Conservation (phyloP, 495 filamentous ascomycete species). For the Pseudoneurospora amorphoporcata region DNA sequence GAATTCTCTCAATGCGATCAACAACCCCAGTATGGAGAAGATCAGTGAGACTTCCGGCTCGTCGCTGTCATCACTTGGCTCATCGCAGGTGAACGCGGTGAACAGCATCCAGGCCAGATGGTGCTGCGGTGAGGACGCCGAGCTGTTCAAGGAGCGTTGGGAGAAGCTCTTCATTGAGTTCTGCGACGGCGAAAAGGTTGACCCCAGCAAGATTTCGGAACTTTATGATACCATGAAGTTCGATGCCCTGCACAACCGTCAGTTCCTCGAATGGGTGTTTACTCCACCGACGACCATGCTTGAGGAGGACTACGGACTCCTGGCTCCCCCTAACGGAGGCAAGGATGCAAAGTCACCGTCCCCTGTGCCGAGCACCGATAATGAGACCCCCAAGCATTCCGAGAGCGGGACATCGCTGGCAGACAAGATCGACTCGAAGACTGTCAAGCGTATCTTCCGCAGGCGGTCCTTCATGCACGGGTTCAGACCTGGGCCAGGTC, state of each 20-base stretch:
- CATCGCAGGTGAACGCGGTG: conserved; percentile 47
- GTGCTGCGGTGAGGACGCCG: conserved; percentile 93
- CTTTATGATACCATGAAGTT: conserved; percentile 99
- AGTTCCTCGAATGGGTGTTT: conserved; percentile 97
- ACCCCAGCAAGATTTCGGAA: conserved; percentile 96
- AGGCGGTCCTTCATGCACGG: conserved; percentile 40
- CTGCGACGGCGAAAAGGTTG: conserved; percentile 91
- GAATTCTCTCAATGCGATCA: conserved; percentile 46
- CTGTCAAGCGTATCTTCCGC: conserved; percentile 42
- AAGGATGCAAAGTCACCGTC: conserved; percentile 25
- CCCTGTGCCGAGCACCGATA: conserved; percentile 1
- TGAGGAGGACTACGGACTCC: conserved; percentile 48
- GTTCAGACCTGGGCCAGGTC: conserved; percentile 22
- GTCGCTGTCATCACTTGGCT: conserved; percentile 23
- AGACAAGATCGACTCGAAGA: conserved; percentile 24
- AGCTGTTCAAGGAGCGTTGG: conserved; percentile 93
- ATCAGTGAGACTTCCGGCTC: conserved; percentile 5
- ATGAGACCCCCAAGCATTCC: conserved; percentile 12
- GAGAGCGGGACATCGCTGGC: conserved; percentile 21
- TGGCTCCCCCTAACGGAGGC: conserved; percentile 15
- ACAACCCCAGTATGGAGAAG: conserved; percentile 33
- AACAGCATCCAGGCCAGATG: conserved; percentile 74
- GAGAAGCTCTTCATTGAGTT: conserved; percentile 98
- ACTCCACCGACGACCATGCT: conserved; percentile 64
- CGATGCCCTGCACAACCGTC: conserved; percentile 91